Evolutionary conservation across 169 alveolate species (phyloP).

Genomic region (Pseudocohnilembus persalinus): DNA sequence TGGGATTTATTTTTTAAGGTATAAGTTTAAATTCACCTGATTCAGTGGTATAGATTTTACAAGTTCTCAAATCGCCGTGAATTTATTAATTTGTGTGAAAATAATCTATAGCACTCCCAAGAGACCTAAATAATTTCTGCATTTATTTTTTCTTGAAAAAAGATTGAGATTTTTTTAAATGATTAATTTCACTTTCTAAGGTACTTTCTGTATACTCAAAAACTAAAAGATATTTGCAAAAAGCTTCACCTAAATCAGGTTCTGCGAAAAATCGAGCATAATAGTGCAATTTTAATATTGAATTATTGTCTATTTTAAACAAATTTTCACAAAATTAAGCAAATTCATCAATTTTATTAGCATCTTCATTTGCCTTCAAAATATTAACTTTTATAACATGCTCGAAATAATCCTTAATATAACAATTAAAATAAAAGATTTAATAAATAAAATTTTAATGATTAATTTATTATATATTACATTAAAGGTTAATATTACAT

Average conservation of each 20-base stretch:
- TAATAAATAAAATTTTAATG: too few species aligned
- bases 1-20: slow-evolving; percentile 11
- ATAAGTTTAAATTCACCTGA: slow-evolving; percentile 7
- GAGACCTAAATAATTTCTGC: slow-evolving; percentile 10
- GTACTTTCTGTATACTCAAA: slow-evolving; percentile 25
- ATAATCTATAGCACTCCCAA: slow-evolving; percentile 11
- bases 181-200: slow-evolving; percentile 23
- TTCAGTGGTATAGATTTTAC: slow-evolving; percentile 11
- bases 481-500: too few species aligned
- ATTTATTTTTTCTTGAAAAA: not conserved
- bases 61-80: slow-evolving; percentile 22
- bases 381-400: slow-evolving; percentile 1
- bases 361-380: not conserved
- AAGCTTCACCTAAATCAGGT: slow-evolving; percentile 14
- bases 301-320: slow-evolving; percentile 8
- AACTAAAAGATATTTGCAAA: slow-evolving; percentile 11
- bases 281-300: not conserved
- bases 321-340: slow-evolving; percentile 20
- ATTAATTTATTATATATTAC: not conserved
- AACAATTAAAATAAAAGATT: too few species aligned
- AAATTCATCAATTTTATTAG: slow-evolving; percentile 6
- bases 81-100: slow-evolving; percentile 11
- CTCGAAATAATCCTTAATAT: not conserved
- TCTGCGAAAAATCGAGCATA: slow-evolving; percentile 15
- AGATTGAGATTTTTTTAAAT: slow-evolving; percentile 1